Conservation (phyloP, 495 filamentous ascomycete species). For the Xylaria grammica region DNA sequence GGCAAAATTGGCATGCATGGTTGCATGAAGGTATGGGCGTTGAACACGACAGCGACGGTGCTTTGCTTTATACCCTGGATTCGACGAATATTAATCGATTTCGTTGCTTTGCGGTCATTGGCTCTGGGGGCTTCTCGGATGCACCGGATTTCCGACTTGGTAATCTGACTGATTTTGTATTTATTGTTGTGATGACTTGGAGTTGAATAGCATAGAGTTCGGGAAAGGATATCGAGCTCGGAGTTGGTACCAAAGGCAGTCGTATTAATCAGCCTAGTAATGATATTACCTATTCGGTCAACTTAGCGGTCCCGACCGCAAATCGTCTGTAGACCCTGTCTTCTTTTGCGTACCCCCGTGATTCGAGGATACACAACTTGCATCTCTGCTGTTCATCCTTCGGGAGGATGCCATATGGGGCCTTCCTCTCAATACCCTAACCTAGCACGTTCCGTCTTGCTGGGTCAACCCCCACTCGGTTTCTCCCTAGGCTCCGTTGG, state of each 20-base stretch:
- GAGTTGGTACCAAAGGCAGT: background rate
- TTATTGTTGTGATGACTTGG: slow-evolving; percentile 11
- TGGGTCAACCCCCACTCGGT: too few relatives aligned
- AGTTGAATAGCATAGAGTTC: background rate
- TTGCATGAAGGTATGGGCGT: background rate
- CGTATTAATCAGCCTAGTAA: background rate
- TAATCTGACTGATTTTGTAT: slow-evolving; percentile 2
- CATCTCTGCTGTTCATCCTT: too few relatives aligned
- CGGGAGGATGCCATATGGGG: too few relatives aligned
- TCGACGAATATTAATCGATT: background rate
- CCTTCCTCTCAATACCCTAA: too few relatives aligned
- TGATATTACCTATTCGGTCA: background rate
- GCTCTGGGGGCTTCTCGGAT: background rate
- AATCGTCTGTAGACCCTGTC: background rate
- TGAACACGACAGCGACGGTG: background rate
- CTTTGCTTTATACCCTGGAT: slow-evolving; percentile 1
- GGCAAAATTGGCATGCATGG: background rate
- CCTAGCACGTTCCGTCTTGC: too few relatives aligned
- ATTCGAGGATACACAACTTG: too few relatives aligned
- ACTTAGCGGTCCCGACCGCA: too few relatives aligned
- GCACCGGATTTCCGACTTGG: background rate
- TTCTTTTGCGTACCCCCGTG: too few relatives aligned
- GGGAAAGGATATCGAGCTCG: background rate
- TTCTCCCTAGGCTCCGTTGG: too few relatives aligned
- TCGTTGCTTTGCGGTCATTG: background rate